Base-by-base conservation (phyloP, 768 basidiomycete species). In the Tremella mesenterica region DNA sequence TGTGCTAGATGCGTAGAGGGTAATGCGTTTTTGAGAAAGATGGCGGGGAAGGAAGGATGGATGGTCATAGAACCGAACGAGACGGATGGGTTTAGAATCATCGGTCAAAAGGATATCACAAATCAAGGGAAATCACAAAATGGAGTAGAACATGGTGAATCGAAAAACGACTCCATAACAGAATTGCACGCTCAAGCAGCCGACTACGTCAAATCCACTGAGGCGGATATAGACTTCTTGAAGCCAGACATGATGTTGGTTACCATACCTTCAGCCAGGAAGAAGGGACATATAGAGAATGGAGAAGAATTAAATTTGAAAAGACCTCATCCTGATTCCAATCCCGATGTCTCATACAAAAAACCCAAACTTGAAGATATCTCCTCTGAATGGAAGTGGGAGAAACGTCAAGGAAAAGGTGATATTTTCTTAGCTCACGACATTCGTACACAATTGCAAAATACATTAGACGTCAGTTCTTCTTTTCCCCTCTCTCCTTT, bases 351-450 rank as follows among this genome's bases (percentile, higher is more conserved):
- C 8, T 44, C 27, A 28, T 16, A 46, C 27, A 7, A 9, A 26
- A 26, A 4, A 20, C 31, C 14, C 5, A 12, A 4, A 8, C 16
- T 18, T 47, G 16, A 21, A 21, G 12, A 44, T 44, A 44, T 10
- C 43, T 14, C 10, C 27, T 7, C 9, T 14, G 12, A 12, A 38
- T 29, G 36, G 27, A 53, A 39, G 21, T 41, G 38, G 38, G 38
- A 41, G 38, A 41, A 23, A 18, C n/a, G 38, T 44, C 53, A 48
- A 31, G 64, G 64, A n/a, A 59, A 55, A 36, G 61, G 70, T 0
- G 72, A 73, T 52, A 45, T 73, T n/a, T 73, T 73, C 48, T 51
- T 73, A 1, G 63, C 57, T 3, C 28, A 65, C 18, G 70, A 66
- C 4, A 50, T 65, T 12, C 39, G 68, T n/a, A 62, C 59, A 21